Conservation (phyloP, 148 eudicot genomes). For the Hydrangea macrophylla region DNA sequence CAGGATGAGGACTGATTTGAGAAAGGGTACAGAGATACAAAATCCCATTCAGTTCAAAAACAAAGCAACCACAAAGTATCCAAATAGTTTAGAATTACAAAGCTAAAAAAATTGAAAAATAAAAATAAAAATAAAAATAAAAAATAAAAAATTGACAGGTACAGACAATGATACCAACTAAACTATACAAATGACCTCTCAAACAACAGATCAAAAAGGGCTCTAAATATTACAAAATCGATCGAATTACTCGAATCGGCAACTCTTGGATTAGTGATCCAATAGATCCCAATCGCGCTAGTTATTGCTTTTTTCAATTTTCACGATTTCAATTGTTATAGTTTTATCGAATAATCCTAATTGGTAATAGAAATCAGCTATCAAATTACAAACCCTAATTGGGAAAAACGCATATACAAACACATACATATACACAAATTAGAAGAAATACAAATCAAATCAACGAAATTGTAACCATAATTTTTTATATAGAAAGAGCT, state of each 20-base stretch:
- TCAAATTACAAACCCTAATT: background rate
- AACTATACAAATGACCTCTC: background rate
- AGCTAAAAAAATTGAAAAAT: no score
- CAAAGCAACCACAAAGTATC: background rate
- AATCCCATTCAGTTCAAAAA: background rate
- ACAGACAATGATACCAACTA: background rate
- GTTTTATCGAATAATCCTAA: no score
- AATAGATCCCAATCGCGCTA: background rate
- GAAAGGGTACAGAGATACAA: no score
- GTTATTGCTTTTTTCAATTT: background rate
- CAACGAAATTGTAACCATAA: background rate
- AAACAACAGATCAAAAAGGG: no score
- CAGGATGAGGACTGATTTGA: no score
- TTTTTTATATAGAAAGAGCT: no score
- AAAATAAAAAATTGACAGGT: no score
- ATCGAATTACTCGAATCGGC: background rate
- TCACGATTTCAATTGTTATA: background rate
- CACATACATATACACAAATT: background rate
- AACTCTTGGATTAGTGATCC: background rate
- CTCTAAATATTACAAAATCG: no score
- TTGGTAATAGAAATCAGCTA: no score
- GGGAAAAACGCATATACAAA: background rate
- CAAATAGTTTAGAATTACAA: background rate
- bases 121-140: no score
- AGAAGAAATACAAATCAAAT: background rate